These are phyloP conservation scores for Astrothelium macrocarpum DNA, from an alignment of 495 filamentous ascomycete species.

Conservation along the genomic window DNA sequence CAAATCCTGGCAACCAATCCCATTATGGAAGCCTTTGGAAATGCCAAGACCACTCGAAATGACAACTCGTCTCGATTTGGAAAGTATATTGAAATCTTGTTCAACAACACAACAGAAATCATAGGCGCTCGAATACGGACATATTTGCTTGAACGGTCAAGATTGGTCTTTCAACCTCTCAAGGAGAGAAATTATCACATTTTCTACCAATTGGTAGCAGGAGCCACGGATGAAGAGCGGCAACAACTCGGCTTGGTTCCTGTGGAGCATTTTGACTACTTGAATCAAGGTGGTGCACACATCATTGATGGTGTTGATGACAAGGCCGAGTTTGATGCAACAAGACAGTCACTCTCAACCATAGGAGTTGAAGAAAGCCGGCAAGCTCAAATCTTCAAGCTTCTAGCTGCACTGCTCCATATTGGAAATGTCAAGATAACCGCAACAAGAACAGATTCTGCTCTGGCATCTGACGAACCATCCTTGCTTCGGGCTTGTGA, in stretches of 20 bases:
- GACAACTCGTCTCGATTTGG: slow-evolving; percentile 98
- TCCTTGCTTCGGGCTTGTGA: slow-evolving; percentile 70
- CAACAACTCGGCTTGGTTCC: slow-evolving; percentile 66
- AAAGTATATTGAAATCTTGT: slow-evolving; percentile 99
- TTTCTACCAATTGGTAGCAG: slow-evolving; percentile 97
- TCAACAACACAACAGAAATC: slow-evolving; percentile 89
- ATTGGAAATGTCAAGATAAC: slow-evolving; percentile 94
- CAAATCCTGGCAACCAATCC: slow-evolving; percentile 97
- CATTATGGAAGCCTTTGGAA: slow-evolving; percentile 99
- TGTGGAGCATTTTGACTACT: slow-evolving; percentile 85
- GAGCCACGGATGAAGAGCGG: slow-evolving; percentile 74
- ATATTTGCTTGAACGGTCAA: slow-evolving; percentile 89
- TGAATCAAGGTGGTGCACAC: slow-evolving; percentile 89
- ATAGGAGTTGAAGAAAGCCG: slow-evolving; percentile 70
- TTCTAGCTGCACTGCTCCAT: slow-evolving; percentile 87
- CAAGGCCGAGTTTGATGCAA: slow-evolving; percentile 82
- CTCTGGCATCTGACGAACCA: slow-evolving; percentile 70
- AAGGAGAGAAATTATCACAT: slow-evolving; percentile 99
- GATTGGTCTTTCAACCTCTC: slow-evolving; percentile 94
- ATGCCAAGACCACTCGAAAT: slow-evolving; percentile 97
- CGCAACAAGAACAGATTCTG: slow-evolving; percentile 77
- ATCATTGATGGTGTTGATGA: slow-evolving; percentile 94
- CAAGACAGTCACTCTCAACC: slow-evolving; percentile 71
- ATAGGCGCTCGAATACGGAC: slow-evolving; percentile 95
- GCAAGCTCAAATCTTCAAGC: slow-evolving; percentile 78